Evolutionary conservation across 164 flowering plant genomes (phyloP), one percentile per base, ranked within the genome.

Genomic region (Brasenia schreberi): DNA sequence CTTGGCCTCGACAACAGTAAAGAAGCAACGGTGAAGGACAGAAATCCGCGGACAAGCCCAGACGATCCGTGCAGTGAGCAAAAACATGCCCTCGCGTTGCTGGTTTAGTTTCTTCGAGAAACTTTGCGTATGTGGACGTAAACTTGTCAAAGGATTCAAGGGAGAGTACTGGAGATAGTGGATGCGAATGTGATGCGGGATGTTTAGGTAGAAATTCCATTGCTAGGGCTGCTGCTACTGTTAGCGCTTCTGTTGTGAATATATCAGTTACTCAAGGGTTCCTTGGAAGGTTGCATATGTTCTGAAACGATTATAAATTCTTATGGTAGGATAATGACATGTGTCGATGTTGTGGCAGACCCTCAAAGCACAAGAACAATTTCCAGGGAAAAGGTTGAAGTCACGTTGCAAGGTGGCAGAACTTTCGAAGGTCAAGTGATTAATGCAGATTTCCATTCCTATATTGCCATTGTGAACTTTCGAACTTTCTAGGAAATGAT

Each of bases 341-440:
- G 98, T 76, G 97, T 97, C 58, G 96, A 93, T 78, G 85, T 81
- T 62, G 91, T 90, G 59, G 90, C 78, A 66, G 91, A 84, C 74
- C 83, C 79, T 70, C 87, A 85, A 56, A 80, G 84, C 64, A 44
- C 69, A 42, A 74, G 76, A 62, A 61, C 74, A 69, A 66, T 77
- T 42, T 66, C 87, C 1, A 84, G 83, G 69, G 94, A 84, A 42
- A 87, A 82, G 94, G 97, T 90, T 75, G 91, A 84, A 67, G 98
- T 93, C 52, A 87, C 96, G 59, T 73, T 93, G 74, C 97, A 90
- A 85, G 98, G 90, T 84, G 98, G 98, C 45, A 83, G 97, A 59
- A 81, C 85, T 61, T 93, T 86, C 77, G 87, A 84, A 81, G 98
- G 96, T 62, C 82, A 77, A 33, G 92, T 93, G 63, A 73, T 86